These are phyloP conservation scores for Gamsiella multidivaricata DNA, from an alignment of 192 early-diverging fungal species.

Conservation along the genomic window DNA sequence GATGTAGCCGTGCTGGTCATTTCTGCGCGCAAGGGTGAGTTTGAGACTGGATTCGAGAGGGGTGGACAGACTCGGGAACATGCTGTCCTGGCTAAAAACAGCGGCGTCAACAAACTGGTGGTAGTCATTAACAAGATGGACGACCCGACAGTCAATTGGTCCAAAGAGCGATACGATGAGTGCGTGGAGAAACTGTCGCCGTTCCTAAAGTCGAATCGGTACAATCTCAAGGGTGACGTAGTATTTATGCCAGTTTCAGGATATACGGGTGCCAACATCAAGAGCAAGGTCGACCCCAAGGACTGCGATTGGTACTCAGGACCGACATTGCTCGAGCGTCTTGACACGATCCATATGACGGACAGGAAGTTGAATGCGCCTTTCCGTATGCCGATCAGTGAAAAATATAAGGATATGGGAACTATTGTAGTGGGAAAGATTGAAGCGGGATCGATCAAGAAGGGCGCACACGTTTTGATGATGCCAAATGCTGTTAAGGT, in stretches of 20 bases:
- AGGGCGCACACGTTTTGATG: slow-evolving; percentile 85
- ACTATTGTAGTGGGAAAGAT: slow-evolving; percentile 94
- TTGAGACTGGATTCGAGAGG: slow-evolving; percentile 98
- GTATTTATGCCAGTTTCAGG: slow-evolving; percentile 94
- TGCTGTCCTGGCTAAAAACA: slow-evolving; percentile 92
- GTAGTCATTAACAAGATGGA: slow-evolving; percentile 99
- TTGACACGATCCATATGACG: slow-evolving; percentile 83
- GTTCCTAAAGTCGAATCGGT: slow-evolving; percentile 92
- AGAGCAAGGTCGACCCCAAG: slow-evolving; percentile 74
- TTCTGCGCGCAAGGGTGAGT: slow-evolving; percentile 97
- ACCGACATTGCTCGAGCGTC: slow-evolving; percentile 83
- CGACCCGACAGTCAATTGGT: slow-evolving; percentile 94
- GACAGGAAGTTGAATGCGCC: slow-evolving; percentile 91
- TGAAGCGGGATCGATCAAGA: slow-evolving; percentile 89
- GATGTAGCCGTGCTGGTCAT: slow-evolving; percentile 95
- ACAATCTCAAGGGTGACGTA: slow-evolving; percentile 81
- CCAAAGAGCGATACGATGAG: slow-evolving; percentile 93
- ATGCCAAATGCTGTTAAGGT: slow-evolving; percentile 91
- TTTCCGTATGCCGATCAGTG: slow-evolving; percentile 91
- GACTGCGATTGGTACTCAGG: slow-evolving; percentile 83
- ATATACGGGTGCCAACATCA: slow-evolving; percentile 95
- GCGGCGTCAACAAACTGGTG: slow-evolving; percentile 90
- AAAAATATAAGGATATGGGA: slow-evolving; percentile 98
- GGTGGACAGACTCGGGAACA: slow-evolving; percentile 99
- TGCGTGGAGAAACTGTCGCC: slow-evolving; percentile 83